These are phyloP conservation scores for Gnaphalium uliginosum DNA, from an alignment of 129 eudicot genomes.

Conservation along the genomic window DNA sequence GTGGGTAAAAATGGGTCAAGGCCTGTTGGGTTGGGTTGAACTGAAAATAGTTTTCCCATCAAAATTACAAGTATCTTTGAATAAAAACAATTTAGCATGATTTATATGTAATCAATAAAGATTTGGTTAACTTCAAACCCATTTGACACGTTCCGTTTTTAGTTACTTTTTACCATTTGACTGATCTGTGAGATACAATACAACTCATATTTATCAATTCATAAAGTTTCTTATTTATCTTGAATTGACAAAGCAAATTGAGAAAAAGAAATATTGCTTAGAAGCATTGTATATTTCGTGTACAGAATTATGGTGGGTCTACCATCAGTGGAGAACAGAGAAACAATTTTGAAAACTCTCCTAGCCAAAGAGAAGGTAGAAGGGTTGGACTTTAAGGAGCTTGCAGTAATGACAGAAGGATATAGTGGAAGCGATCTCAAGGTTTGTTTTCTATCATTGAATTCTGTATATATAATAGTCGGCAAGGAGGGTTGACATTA, in stretches of 20 bases:
- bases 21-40: too few species aligned
- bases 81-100: too few species aligned
- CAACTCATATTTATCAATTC: not conserved
- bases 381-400: constrained; percentile 75
- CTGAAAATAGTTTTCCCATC: too few species aligned
- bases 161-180: not conserved
- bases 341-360: constrained; percentile 81
- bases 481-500: constrained; percentile 34
- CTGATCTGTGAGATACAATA: not conserved
- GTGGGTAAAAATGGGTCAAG: too few species aligned
- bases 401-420: constrained; percentile 92
- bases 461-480: constrained; percentile 11
- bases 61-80: too few species aligned
- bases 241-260: not conserved
- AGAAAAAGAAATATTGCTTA: not conserved
- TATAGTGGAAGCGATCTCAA: constrained; percentile 97
- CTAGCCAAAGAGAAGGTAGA: constrained; percentile 74
- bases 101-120: too few species aligned
- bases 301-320: constrained; percentile 92
- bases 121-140: not conserved
- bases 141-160: not conserved
- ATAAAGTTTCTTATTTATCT: not conserved
- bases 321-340: constrained; percentile 82
- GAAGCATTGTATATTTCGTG: not conserved
- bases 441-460: constrained; percentile 49